Evolutionary conservation across 495 filamentous ascomycete genomes (phyloP).

Genomic region (Aspergillus campestris): DNA sequence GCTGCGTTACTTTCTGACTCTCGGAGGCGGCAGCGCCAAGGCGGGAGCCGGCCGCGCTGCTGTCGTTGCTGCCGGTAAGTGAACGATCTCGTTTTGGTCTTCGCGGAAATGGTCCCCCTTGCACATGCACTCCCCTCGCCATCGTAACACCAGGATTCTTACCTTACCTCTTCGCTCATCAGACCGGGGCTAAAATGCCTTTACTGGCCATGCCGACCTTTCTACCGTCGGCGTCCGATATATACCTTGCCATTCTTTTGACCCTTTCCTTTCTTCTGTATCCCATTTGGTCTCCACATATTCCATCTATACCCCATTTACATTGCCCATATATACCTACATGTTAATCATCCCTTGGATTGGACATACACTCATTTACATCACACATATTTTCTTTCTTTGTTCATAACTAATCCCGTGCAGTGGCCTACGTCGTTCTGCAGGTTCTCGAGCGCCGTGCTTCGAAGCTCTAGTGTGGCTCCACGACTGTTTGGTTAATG

Average conservation of each 20-base stretch:
- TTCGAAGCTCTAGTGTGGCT: slow-evolving; percentile 20
- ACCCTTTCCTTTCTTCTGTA: background rate
- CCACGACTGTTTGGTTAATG: background rate
- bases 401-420: background rate
- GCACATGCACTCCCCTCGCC: slow-evolving; percentile 1
- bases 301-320: too few species aligned
- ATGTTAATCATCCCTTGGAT: slow-evolving; percentile 1
- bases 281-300: background rate
- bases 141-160: slow-evolving; percentile 5
- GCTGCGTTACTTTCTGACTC: slow-evolving; percentile 35
- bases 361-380: slow-evolving; percentile 8
- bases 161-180: slow-evolving; percentile 1
- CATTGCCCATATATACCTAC: background rate
- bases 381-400: slow-evolving; percentile 10
- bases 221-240: too few species aligned
- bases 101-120: background rate
- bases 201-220: background rate
- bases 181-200: background rate
- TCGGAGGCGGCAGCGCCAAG: slow-evolving; percentile 36
- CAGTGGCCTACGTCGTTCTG: slow-evolving; percentile 29
- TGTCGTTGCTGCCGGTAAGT: slow-evolving; percentile 41
- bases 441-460: slow-evolving; percentile 25
- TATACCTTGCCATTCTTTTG: background rate
- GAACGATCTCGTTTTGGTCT: slow-evolving; percentile 5
- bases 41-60: slow-evolving; percentile 34